Base-by-base conservation (phyloP, 352 stramenopile genomes). In the Phytophthora citricola region DNA sequence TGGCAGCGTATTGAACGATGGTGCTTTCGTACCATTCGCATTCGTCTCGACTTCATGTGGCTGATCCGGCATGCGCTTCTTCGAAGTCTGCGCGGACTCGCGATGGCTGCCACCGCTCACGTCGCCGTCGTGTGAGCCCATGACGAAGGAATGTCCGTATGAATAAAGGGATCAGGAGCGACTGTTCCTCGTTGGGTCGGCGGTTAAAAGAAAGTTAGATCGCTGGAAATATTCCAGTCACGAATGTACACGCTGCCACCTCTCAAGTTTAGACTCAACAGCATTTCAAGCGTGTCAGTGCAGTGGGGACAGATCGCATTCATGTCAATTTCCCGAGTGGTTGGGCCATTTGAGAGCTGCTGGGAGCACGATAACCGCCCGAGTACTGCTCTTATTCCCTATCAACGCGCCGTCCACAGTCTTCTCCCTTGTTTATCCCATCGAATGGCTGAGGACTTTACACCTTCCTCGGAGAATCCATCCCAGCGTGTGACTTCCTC, bases 401-500 rank as follows among this genome's bases (percentile, higher is more conserved):
- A 34, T 34, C 9, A 10, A 34, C 29, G 9, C 7, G 29, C 8
- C 0, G 11, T 12, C 31, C 31, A 12, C 31, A 50, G 24, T 29
- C 46, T 39, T 53, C 46, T 52, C 31, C 31, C 31, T 36, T 3
- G 31, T 12, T 36, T 36, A 32, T 32, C 29, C 3, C 29, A 32
- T 32, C 5, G 29, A 32, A 36, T 36, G 8, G 8, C 31, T 36
- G 31, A 11, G 15, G 27, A 43, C 40, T 32, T 32, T 31, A 10
- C 45, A 27, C 47, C 8, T 10, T 17, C 61, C 31, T 36, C 3
- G 9, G 51, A 58, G 57, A 71, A 71, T 63, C 53, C 63, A 58
- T 58, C 27, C 14, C 45, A 10, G 31, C 51, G 58, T 69, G 31
- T 64, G 51, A 73, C 51, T 65, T 65, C 38, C 12, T 29, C 8